Evolutionary conservation across 805 yeast genomes (phyloP).

Genomic region (Yarrowia bubula): DNA sequence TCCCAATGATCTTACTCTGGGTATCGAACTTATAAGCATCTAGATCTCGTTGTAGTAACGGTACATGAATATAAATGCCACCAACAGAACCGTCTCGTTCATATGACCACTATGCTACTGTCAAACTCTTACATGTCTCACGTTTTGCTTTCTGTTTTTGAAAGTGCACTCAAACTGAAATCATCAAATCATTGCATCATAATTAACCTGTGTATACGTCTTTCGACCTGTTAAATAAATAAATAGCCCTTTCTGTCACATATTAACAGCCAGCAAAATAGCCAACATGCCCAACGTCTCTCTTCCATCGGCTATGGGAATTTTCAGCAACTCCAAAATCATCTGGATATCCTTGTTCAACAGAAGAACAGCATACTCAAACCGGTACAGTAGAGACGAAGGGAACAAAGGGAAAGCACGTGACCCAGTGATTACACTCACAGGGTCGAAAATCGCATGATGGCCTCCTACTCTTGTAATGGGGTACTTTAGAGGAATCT

Average conservation of each 20-base stretch:
- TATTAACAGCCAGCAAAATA: conserved; percentile 18
- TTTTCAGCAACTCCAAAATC: conserved; percentile 15
- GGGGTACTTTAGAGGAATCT: conserved; percentile 18
- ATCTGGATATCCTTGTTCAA: conserved; percentile 23
- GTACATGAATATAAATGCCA: too few relatives aligned
- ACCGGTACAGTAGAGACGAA: conserved; percentile 9
- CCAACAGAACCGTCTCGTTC: too few relatives aligned
- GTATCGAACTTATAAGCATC: too few relatives aligned
- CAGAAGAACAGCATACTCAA: conserved; percentile 15
- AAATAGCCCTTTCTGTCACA: not conserved
- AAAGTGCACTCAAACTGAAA: too few relatives aligned
- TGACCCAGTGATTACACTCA: conserved; percentile 20
- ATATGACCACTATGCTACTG: too few relatives aligned
- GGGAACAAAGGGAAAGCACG: conserved; percentile 22
- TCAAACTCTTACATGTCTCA: too few relatives aligned
- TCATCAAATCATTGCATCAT: too few relatives aligned
- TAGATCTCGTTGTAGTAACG: too few relatives aligned
- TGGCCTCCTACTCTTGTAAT: conserved; percentile 10
- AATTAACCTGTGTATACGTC: too few relatives aligned
- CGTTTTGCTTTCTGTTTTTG: too few relatives aligned
- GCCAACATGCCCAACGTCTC: conserved; percentile 26
- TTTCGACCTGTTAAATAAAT: not conserved
- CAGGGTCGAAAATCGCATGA: conserved; percentile 13
- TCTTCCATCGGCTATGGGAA: conserved; percentile 21
- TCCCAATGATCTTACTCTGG: too few relatives aligned